Base-by-base conservation (phyloP, 208 protist species). In the Acanthamoeba triangularis region DNA sequence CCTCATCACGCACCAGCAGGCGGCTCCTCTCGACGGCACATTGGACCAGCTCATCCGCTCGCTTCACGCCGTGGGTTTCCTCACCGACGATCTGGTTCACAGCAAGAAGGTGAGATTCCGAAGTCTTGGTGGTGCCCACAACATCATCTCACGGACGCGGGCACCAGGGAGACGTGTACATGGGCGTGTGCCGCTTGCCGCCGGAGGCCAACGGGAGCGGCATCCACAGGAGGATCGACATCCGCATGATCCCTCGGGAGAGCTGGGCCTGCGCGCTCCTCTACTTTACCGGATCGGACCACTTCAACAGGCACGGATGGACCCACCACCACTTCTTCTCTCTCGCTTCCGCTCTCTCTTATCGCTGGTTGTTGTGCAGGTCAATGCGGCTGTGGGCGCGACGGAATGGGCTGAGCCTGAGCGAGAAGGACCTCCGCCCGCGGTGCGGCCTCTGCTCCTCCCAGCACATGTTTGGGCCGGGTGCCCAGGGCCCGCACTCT, bases 281-380 rank as follows among this genome's bases (percentile, higher is more conserved):
- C 41, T 94, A 94, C 25, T 94, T 94, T 25, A 94, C 88, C 18
- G 88, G 88, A 11, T 94, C 88, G 0, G 88, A 94, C 28, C 88
- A 94, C 67, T 94, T 94, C 88, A 94, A 94, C 67, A 44, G 78
- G 78, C 28, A 56, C 37, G 7, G 25, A 11, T 11, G 30, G 76
- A 23, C 25, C 41, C 4, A 44, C 41, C 41, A 44, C 41, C 4
- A 3, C 14, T 56, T 5, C 10, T 16, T 85, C 76, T 59, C 23
- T 28, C 33, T 49, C 47, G 0, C 20, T 13, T 8, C 28, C 23
- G 76, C 1, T 54, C 18, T 54, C 1, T 85, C 11, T 76, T 10
- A 49, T 18, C 5, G 30, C n/a, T 80, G 14, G 30, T 28, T 44
- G 11, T 3, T 28, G 16, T 80, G 30, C 41, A 88, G 88, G 33